Conservation (phyloP, 257 asterid genomes). For the Solanum gandarillasii region DNA sequence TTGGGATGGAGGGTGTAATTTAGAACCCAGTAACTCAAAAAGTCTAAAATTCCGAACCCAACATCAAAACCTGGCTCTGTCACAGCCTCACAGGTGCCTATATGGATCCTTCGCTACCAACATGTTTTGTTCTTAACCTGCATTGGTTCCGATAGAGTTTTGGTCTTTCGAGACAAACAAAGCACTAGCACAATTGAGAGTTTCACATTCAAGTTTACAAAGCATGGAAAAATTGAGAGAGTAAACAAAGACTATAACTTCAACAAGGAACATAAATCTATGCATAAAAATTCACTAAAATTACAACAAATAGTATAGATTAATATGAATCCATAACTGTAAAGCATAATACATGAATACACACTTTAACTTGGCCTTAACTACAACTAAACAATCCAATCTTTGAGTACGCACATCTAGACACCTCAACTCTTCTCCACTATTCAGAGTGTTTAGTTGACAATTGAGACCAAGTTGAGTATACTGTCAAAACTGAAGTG, state of each 20-base stretch:
- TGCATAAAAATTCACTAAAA: background rate
- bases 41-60: background rate
- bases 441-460: background rate
- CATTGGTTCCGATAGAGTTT: background rate
- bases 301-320: background rate
- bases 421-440: background rate
- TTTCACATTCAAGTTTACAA: background rate
- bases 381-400: background rate
- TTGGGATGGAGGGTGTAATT: background rate
- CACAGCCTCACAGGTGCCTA: background rate
- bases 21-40: background rate
- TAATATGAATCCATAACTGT: background rate
- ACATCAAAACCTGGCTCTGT: background rate
- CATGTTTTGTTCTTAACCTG: background rate
- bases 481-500: too few species aligned
- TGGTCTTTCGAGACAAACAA: background rate
- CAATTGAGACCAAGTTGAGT: background rate
- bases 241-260: background rate
- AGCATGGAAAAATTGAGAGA: background rate
- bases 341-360: background rate
- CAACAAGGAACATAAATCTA: background rate
- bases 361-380: background rate
- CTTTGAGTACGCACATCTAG: background rate
- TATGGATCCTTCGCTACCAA: background rate
- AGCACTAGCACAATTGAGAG: background rate